These are phyloP conservation scores for Medicago arabica DNA, from an alignment of 306 rosid genomes.

Conservation along the genomic window DNA sequence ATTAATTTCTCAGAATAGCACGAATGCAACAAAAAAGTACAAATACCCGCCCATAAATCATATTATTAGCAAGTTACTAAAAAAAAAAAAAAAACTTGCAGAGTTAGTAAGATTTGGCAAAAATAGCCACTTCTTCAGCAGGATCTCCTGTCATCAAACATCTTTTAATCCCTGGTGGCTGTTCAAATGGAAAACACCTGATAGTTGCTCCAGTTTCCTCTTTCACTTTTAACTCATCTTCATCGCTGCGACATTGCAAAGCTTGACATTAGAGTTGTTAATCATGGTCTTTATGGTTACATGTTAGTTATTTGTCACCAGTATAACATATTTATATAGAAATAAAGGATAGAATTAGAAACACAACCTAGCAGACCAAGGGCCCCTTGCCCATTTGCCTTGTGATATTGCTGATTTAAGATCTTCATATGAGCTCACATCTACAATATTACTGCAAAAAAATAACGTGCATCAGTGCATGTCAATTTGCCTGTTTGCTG, in stretches of 20 bases:
- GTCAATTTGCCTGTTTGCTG: conserved; percentile 30
- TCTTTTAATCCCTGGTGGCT: conserved; percentile 68
- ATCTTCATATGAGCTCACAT: conserved; percentile 85
- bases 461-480: background rate
- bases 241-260: conserved; percentile 60
- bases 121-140: conserved; percentile 90
- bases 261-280: conserved; percentile 43
- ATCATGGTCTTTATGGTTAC: conserved; percentile 29
- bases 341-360: background rate
- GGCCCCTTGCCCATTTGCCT: conserved; percentile 99
- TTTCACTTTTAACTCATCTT: conserved; percentile 81
- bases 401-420: conserved; percentile 83
- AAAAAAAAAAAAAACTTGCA: conserved; percentile 13
- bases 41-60: conserved; percentile 24
- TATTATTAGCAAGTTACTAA: conserved; percentile 6
- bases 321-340: conserved; percentile 2
- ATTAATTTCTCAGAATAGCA: conserved; percentile 3
- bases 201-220: conserved; percentile 99
- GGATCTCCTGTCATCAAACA: conserved; percentile 89
- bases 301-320: conserved; percentile 11
- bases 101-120: conserved; percentile 81
- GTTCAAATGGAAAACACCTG: conserved; percentile 93
- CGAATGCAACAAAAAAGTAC: background rate
- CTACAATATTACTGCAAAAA: conserved; percentile 81
- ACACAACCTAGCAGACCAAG: conserved; percentile 97